phyloP scores from a whole-genome alignment of 2,329 filamentous ascomycete genomes.

The Apiospora saccharicola region DNA sequence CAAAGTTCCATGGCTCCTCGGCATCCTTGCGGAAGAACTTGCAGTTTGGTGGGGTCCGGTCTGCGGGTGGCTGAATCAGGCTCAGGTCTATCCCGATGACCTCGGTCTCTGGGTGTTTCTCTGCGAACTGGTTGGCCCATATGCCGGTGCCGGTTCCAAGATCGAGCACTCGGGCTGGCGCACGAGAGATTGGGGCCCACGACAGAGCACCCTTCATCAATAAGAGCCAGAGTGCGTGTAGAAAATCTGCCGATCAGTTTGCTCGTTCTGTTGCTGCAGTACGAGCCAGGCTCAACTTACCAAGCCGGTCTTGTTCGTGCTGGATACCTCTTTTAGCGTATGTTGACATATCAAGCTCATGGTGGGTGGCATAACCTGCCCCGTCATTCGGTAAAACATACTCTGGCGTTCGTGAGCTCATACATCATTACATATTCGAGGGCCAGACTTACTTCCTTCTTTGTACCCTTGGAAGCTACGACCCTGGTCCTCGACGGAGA shows the following conservation, averaged over 20 bases:
- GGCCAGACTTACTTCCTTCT: background rate
- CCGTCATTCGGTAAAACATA: background rate
- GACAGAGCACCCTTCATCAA: background rate
- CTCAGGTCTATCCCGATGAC: constrained; percentile 16
- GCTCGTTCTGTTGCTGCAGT: background rate
- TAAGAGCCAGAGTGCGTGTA: background rate
- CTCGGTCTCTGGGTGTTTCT: background rate
- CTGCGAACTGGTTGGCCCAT: constrained; percentile 19
- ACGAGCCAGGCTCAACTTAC: background rate
- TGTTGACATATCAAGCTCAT: background rate
- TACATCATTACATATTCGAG: background rate
- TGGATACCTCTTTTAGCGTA: background rate
- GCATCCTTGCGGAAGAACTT: background rate
- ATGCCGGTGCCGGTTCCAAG: constrained; percentile 17
- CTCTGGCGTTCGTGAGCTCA: background rate
- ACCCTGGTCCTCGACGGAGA: background rate
- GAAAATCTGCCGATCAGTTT: background rate
- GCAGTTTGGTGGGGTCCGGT: background rate
- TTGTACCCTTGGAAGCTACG: background rate
- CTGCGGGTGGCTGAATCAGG: background rate
- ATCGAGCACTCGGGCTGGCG: constrained; percentile 10
- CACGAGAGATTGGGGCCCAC: background rate
- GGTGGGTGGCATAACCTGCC: background rate
- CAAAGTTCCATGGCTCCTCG: background rate
- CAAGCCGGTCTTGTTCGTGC: background rate